A percentile compares a stretch with the other conserved stretches of the same genome.
These are phyloP conservation scores for Colletotrichum filicis DNA, from an alignment of 2,329 filamentous ascomycete genomes.

Conservation along the genomic window DNA sequence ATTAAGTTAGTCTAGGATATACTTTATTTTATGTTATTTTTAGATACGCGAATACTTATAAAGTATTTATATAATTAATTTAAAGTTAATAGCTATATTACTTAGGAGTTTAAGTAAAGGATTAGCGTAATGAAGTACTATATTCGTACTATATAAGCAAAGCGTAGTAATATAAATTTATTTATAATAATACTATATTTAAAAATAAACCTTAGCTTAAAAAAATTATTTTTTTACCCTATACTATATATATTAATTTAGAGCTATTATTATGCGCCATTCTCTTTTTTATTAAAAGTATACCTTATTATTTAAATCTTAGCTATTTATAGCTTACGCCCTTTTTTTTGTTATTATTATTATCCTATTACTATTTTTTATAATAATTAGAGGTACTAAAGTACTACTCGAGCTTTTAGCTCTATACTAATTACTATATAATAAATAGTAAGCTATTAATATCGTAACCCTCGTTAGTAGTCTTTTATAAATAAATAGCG, in stretches of 20 bases:
- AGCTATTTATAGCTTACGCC: not conserved
- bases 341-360: not conserved
- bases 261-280: not conserved
- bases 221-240: not conserved
- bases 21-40: not conserved
- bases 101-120: not conserved
- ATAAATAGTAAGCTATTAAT: not conserved
- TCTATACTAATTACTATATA: not conserved
- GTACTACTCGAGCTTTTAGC: slow-evolving; percentile 4
- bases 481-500: not conserved
- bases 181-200: not conserved
- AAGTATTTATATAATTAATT: not conserved
- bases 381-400: not conserved
- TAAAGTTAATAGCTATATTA: not conserved
- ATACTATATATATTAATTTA: not conserved
- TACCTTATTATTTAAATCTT: not conserved
- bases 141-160: not conserved
- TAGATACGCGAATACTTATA: too few species aligned
- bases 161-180: not conserved
- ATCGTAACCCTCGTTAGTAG: not conserved
- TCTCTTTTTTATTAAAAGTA: not conserved
- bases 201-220: not conserved
- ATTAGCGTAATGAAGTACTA: not conserved
- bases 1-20: not conserved
- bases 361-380: not conserved